Conservation (phyloP, 2,329 filamentous ascomycete genomes). For the Phaeosphaeriaceae sp. region DNA sequence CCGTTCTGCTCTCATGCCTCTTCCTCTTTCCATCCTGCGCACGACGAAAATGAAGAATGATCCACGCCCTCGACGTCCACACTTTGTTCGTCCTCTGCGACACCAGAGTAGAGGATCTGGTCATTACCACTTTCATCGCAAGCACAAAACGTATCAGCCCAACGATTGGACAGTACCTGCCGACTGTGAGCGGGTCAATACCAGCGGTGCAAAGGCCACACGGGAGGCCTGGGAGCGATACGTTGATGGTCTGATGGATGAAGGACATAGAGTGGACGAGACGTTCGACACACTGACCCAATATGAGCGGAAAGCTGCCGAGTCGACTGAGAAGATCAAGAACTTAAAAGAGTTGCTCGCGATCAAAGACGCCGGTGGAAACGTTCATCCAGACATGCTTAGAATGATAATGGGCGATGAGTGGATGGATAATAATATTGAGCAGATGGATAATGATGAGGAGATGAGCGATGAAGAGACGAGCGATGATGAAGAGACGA, state of each 20-base stretch:
- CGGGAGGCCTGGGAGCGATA: background rate
- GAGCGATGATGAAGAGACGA: too few relatives aligned
- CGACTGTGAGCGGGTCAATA: background rate
- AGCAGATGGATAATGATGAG: too few relatives aligned
- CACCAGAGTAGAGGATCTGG: background rate
- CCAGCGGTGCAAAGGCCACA: background rate
- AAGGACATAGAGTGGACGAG: too few relatives aligned
- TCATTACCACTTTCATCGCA: background rate
- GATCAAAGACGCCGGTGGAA: too few relatives aligned
- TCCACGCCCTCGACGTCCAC: background rate
- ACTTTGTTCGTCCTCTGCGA: background rate
- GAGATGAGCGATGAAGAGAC: too few relatives aligned
- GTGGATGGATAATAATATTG: too few relatives aligned
- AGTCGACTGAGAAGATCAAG: too few relatives aligned
- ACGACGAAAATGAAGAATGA: background rate
- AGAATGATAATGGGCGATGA: too few relatives aligned
- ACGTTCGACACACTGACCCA: too few relatives aligned
- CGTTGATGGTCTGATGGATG: background rate
- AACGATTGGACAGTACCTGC: background rate
- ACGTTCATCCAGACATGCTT: too few relatives aligned
- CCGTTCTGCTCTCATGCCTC: background rate
- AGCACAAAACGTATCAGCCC: background rate
- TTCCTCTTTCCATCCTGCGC: background rate
- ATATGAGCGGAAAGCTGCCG: too few relatives aligned
- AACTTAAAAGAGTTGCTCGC: too few relatives aligned